These are phyloP conservation scores for Pythium pectinolyticum DNA, from an alignment of 352 stramenopile genomes.

Conservation along the genomic window DNA sequence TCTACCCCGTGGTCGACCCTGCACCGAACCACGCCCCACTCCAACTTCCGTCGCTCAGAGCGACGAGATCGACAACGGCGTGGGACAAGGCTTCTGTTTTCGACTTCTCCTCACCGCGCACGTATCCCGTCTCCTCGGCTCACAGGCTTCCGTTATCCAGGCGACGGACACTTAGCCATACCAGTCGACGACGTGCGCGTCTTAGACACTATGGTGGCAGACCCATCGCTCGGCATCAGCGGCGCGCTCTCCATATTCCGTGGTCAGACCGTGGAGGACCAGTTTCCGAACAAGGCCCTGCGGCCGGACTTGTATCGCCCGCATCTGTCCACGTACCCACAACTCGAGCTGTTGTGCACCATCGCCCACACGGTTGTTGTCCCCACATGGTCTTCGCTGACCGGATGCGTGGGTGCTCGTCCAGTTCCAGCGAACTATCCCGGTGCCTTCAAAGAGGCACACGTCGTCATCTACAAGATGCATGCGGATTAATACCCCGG, in stretches of 20 bases:
- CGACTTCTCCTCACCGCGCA: neutral
- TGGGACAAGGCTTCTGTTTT: neutral
- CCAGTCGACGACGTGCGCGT: slow-evolving; percentile 1
- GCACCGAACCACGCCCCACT: neutral
- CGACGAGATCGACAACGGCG: neutral
- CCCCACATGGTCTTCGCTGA: neutral
- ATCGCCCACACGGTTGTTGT: slow-evolving; percentile 2
- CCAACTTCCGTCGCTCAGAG: neutral
- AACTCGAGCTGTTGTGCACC: slow-evolving; percentile 17
- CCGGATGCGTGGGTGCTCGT: neutral
- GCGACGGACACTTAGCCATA: too few relatives aligned
- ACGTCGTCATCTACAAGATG: slow-evolving; percentile 11
- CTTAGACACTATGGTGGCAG: slow-evolving; percentile 8
- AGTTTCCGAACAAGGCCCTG: slow-evolving; percentile 21
- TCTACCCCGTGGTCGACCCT: neutral
- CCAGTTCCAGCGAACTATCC: slow-evolving; percentile 15
- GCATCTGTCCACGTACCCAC: slow-evolving; percentile 6
- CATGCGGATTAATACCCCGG: slow-evolving; percentile 9
- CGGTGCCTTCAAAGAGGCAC: neutral
- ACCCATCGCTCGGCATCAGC: slow-evolving; percentile 7
- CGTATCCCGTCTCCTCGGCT: neutral
- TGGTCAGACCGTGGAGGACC: slow-evolving; percentile 13
- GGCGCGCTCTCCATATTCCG: slow-evolving; percentile 4
- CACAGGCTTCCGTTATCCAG: neutral
- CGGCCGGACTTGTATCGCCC: slow-evolving; percentile 3